phyloP scores from a whole-genome alignment of 768 basidiomycete genomes.

The Tephrocybe sp. region DNA sequence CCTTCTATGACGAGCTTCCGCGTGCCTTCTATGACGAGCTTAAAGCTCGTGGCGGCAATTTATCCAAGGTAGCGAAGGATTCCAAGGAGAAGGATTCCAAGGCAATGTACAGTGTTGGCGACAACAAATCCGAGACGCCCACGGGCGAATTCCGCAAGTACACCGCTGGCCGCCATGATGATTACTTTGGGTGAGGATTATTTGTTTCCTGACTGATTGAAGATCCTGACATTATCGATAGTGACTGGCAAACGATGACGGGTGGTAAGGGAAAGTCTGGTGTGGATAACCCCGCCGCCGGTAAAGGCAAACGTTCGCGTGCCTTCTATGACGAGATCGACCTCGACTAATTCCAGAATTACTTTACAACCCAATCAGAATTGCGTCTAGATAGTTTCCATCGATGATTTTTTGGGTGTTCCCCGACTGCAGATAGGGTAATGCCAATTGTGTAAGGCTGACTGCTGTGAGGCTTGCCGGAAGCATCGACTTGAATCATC shows the following conservation, averaged over 20 bases:
- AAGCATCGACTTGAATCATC: no score
- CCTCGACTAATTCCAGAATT: no score
- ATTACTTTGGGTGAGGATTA: neutral
- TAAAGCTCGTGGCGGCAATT: neutral
- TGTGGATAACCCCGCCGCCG: conserved; percentile 8
- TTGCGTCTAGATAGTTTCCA: no score
- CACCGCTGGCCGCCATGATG: conserved; percentile 5
- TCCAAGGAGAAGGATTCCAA: neutral
- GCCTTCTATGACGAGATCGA: neutral
- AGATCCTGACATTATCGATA: neutral
- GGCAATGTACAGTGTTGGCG: conserved; percentile 1
- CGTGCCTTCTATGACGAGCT: neutral
- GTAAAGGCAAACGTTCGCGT: conserved; percentile 1
- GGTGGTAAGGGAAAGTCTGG: conserved; percentile 4
- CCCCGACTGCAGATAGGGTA: no score
- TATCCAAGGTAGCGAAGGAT: neutral
- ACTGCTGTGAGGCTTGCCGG: no score
- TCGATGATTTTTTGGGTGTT: no score
- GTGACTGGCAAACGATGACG: conserved; percentile 8
- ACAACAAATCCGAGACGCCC: conserved; percentile 7
- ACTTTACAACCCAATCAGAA: no score
- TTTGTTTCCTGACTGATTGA: neutral
- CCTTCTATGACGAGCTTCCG: neutral
- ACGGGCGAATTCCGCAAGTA: conserved; percentile 4
- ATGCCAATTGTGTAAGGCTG: no score